These are phyloP conservation scores for Begonia masoniana DNA, from an alignment of 306 rosid genomes.

Conservation along the genomic window DNA sequence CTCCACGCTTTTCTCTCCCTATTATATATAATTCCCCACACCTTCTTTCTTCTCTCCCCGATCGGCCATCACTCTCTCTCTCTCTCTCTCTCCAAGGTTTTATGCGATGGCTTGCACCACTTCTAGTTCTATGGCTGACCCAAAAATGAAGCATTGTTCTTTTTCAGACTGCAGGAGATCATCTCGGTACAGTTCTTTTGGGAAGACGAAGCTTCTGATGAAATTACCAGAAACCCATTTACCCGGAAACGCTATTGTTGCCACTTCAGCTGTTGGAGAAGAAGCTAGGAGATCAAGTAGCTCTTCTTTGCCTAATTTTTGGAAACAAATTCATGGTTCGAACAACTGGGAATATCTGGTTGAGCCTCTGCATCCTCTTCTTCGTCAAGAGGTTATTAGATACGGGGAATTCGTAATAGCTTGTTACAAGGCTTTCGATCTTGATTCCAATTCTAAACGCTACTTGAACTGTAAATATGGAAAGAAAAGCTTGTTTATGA, in stretches of 20 bases:
- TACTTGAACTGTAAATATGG: conserved; percentile 74
- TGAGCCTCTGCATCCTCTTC: conserved; percentile 73
- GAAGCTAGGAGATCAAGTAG: neutral
- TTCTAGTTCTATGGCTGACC: conserved; percentile 2
- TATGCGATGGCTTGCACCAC: conserved; percentile 25
- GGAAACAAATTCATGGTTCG: conserved; percentile 76
- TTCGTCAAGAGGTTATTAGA: conserved; percentile 57
- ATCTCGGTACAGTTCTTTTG: conserved; percentile 32
- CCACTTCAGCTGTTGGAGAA: too few species aligned
- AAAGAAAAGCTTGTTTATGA: conserved; percentile 43
- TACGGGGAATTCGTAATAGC: conserved; percentile 67
- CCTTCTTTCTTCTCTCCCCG: neutral
- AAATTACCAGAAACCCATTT: neutral
- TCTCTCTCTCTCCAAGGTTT: conserved; percentile 3
- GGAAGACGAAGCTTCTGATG: conserved; percentile 15
- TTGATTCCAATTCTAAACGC: conserved; percentile 58
- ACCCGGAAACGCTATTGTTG: too few species aligned
- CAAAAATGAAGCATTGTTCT: conserved; percentile 22
- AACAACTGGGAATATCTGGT: conserved; percentile 68
- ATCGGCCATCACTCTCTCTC: neutral
- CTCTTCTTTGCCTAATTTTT: conserved; percentile 17
- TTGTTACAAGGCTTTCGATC: conserved; percentile 76
- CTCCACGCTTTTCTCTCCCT: neutral
- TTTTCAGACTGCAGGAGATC: conserved; percentile 21
- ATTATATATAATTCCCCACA: neutral